Evolutionary conservation across 768 basidiomycete genomes (phyloP), one percentile per base, ranked within the genome.

Genomic region (Coprinopsis strossmayeri): DNA sequence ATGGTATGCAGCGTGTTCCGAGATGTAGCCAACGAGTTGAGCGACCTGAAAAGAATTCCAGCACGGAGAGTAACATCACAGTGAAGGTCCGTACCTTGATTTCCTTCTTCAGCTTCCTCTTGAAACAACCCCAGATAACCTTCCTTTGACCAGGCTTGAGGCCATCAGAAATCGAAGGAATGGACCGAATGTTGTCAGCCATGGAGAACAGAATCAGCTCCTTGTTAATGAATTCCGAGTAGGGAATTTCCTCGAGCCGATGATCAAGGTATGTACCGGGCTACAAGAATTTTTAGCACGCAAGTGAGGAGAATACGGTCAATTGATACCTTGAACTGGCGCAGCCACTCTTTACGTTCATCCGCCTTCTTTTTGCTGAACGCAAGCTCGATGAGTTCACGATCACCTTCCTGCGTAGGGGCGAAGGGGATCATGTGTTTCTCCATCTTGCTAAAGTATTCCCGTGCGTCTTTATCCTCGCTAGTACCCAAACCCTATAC

Each of bases 291-390:
- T 10, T n/a, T 18, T 28, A 38, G 17, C n/a, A 42, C 48, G 45
- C 17, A n/a, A 35, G n/a, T 15, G 34, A 45, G 13, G 9, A 17
- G n/a, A 3, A 34, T 41, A 10, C 5, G 18, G 40, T 9, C 27
- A 27, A 34, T 49, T 57, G 30, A 87, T n/a, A n/a, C 92, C 73
- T 79, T 91, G 70, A 92, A 95, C 52, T 91, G 84, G 20, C 96
- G 78, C 11, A 99, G 70, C 96, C 96, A 99, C 49, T 99, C 96
- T 64, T 99, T 98, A 45, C 96, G 84, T 2, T 97, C 93, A 51
- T 99, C 96, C 0, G 93, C 90, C 61, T 95, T 97, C 76, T 97
- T 98, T 80, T 98, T 99, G 72, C 91, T 97, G 74, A 99, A 99
- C 0, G 96, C 96, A 48, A 99, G 82, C 34, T 99, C 96, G 52